Evolutionary conservation across 2,329 filamentous ascomycete species (phyloP).

Genomic region (Xylaria sp.): DNA sequence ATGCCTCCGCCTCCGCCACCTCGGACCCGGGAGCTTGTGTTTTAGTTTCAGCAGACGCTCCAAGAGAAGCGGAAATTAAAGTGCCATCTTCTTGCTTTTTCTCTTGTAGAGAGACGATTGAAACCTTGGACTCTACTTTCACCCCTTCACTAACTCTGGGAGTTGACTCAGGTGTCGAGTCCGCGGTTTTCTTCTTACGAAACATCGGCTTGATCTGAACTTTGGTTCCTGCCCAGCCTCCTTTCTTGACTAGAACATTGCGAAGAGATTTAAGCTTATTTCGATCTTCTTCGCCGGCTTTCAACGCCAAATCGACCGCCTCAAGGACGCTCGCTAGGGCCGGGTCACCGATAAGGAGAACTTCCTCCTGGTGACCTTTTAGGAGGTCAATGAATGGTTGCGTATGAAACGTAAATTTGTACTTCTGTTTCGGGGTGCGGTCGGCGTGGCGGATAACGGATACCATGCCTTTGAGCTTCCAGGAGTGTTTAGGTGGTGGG

Average conservation of each 20-base stretch:
- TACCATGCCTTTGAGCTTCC: constrained; percentile 98
- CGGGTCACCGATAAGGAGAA: constrained; percentile 88
- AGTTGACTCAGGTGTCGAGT: constrained; percentile 40
- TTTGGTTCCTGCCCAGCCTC: constrained; percentile 92
- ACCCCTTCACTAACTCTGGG: constrained; percentile 41
- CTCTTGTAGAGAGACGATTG: constrained; percentile 29
- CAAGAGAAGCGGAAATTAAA: constrained; percentile 22
- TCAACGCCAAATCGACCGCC: constrained; percentile 80
- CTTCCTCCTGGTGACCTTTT: constrained; percentile 94
- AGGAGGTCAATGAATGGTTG: constrained; percentile 93
- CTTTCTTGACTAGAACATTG: constrained; percentile 89
- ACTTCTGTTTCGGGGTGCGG: constrained; percentile 97
- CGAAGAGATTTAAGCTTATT: constrained; percentile 84
- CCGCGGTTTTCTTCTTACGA: constrained; percentile 77
- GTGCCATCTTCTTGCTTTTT: constrained; percentile 29
- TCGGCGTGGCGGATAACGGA: constrained; percentile 96
- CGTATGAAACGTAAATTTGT: constrained; percentile 98
- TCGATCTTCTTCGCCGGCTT: constrained; percentile 79
- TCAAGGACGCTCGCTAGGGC: constrained; percentile 86
- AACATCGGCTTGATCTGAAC: constrained; percentile 99
- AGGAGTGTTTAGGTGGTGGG: constrained; percentile 82
- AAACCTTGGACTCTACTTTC: constrained; percentile 36
- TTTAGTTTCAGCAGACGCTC: constrained; percentile 14
- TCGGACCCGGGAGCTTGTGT: constrained; percentile 16
- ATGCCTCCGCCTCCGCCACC: constrained; percentile 19